Base-by-base conservation (phyloP, 352 stramenopile species). In the Pythium brassicae region DNA sequence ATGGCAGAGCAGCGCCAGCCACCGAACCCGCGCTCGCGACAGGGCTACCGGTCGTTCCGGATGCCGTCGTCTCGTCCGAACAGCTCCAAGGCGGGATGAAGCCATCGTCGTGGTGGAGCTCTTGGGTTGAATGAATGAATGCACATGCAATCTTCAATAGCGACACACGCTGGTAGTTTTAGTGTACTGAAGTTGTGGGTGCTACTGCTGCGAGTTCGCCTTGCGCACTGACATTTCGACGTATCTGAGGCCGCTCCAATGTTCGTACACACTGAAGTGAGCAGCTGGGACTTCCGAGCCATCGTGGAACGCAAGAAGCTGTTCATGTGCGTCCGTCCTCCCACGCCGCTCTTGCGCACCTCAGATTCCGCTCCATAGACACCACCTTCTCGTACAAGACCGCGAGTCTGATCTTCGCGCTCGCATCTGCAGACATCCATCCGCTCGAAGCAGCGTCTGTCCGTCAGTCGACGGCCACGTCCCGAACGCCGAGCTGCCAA, bases 41-140 rank as follows among this genome's bases (percentile, higher is more conserved):
- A 78, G 23, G 75, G 78, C 0, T 88, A 88, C 25, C 61, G 68
- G 1, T 53, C 69, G 15, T 88, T 88, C 58, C 71, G 69, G n/a
- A 65, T 86, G 50, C 78, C 78, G 0, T 54, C 63, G 19, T 57
- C 51, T 43, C 57, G 57, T 23, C 51, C 34, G 11, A 64, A 43
- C 15, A 64, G 44, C 48, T 62, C 56, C 27, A 48, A 34, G 10
- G 19, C 55, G 20, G 40, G 27, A 15, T 61, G 20, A 49, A 35
- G 29, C 7, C 29, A 35, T n/a, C n/a, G n/a, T n/a, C n/a, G n/a
- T n/a, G n/a, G n/a, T n/a, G n/a, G n/a, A n/a, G n/a, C n/a, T n/a
- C n/a, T n/a, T n/a, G n/a, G n/a, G n/a, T n/a, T n/a, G n/a, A n/a
- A n/a, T n/a, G n/a, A n/a, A n/a, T n/a, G n/a, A n/a, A n/a, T n/a